Evolutionary conservation across 2,329 filamentous ascomycete species (phyloP).

Genomic region (Aspergillus caelatus): DNA sequence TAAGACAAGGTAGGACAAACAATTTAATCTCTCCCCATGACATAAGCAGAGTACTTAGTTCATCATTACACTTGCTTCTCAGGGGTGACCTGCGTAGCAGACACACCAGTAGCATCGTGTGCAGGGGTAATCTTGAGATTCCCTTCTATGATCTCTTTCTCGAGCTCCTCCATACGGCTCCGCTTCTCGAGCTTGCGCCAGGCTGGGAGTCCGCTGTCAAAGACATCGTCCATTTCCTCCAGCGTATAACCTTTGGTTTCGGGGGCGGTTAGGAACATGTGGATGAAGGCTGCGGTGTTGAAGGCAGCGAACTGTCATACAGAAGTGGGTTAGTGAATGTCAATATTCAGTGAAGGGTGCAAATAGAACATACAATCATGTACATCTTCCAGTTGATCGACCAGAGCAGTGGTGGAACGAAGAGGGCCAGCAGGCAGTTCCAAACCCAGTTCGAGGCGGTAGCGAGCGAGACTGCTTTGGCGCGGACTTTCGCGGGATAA

Average conservation of each 20-base stretch:
- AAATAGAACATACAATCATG: conserved; percentile 19
- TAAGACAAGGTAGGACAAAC: background rate
- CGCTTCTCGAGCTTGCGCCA: conserved; percentile 18
- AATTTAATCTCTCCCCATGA: background rate
- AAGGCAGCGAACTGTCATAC: conserved; percentile 20
- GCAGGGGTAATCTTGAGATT: conserved; percentile 16
- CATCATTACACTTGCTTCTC: background rate
- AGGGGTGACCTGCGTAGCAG: background rate
- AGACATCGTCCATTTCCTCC: conserved; percentile 32
- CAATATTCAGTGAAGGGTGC: too few species aligned
- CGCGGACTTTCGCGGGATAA: conserved; percentile 23
- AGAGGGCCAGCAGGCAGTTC: conserved; percentile 23
- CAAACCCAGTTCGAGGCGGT: conserved; percentile 24
- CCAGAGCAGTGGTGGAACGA: conserved; percentile 22
- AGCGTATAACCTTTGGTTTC: conserved; percentile 24
- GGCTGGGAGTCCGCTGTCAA: conserved; percentile 30
- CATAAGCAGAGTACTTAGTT: too few species aligned
- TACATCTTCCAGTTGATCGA: conserved; percentile 28
- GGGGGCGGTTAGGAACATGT: conserved; percentile 23
- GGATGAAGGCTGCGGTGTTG: conserved; percentile 21
- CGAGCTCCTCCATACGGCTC: conserved; percentile 20
- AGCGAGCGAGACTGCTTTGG: conserved; percentile 23
- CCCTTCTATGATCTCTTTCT: conserved; percentile 19
- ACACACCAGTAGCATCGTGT: background rate
- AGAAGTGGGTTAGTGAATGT: background rate